Base-by-base conservation (phyloP, 179 eudicot genomes). In the Actinidia polygama region DNA sequence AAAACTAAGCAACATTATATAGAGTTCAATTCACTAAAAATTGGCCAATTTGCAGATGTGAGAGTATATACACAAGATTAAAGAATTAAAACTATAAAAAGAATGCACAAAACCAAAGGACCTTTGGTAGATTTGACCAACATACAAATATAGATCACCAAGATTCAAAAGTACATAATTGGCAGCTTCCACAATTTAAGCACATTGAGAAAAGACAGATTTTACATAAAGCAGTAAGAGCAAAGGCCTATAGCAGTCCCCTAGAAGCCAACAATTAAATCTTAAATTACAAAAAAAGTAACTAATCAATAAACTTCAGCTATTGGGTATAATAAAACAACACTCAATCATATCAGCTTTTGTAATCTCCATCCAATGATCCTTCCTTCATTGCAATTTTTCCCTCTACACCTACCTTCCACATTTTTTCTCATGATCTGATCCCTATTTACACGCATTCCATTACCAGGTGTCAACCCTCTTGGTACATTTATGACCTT, bases 1-100 rank as follows among this genome's bases (percentile, higher is more conserved):
- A 72, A 49, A 63, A 14, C 79, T 75, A 53, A 50, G 54, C 51
- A 10, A 71, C 49, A 44, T n/a, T n/a, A n/a, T n/a, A n/a, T n/a
- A n/a, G n/a, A n/a, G n/a, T n/a, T n/a, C n/a, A n/a, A n/a, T n/a
- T n/a, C n/a, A n/a, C n/a, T n/a, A n/a, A n/a, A n/a, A n/a, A n/a
- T n/a, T n/a, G n/a, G n/a, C n/a, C n/a, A n/a, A n/a, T n/a, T n/a
- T n/a, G n/a, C n/a, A n/a, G n/a, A n/a, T n/a, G n/a, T n/a, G n/a
- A n/a, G n/a, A n/a, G n/a, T n/a, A n/a, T n/a, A n/a, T n/a, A n/a
- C n/a, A n/a, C n/a, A n/a, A n/a, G n/a, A n/a, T n/a, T n/a, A n/a
- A n/a, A n/a, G n/a, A n/a, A n/a, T n/a, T n/a, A n/a, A n/a, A n/a
- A n/a, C n/a, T n/a, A n/a, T n/a, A n/a, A n/a, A n/a, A n/a, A n/a